Percentiles rank a stretch among this genome's conserved stretches.
phyloP scores from a whole-genome alignment of 495 filamentous ascomycete species.

The Aspergillus sparsus region DNA sequence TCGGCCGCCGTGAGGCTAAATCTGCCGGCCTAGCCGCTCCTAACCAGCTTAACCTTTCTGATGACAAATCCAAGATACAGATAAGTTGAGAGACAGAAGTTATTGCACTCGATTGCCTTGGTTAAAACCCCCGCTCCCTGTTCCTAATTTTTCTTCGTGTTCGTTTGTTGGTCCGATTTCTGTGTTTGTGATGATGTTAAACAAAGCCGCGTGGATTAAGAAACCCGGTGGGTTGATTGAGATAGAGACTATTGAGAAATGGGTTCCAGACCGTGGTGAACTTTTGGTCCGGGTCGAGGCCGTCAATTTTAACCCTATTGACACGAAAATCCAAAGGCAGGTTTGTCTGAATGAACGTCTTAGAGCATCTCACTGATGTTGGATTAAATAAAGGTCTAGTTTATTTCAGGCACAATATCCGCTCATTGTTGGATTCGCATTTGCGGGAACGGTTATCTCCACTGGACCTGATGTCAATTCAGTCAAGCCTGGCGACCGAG shows the following conservation, averaged over 20 bases:
- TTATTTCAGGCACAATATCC: constrained; percentile 19
- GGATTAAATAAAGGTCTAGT: neutral
- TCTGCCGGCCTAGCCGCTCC: too few relatives aligned
- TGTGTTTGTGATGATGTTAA: neutral
- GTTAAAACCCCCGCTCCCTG: too few relatives aligned
- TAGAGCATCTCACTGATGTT: too few relatives aligned
- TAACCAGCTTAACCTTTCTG: too few relatives aligned
- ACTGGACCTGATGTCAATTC: constrained; percentile 24
- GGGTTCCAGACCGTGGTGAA: neutral
- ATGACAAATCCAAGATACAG: too few relatives aligned
- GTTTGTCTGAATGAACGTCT: too few relatives aligned
- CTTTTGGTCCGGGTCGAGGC: neutral
- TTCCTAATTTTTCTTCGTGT: too few relatives aligned
- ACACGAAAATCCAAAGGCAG: neutral
- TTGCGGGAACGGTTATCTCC: constrained; percentile 27
- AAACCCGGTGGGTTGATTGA: neutral
- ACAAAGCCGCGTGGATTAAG: neutral
- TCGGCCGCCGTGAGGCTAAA: too few relatives aligned
- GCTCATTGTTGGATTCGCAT: constrained; percentile 26
- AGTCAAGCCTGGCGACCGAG: constrained; percentile 28
- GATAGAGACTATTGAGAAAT: neutral
- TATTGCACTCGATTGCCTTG: too few relatives aligned
- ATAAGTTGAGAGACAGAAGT: too few relatives aligned
- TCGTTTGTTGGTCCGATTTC: too few relatives aligned
- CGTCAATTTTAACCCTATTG: neutral